These are phyloP conservation scores for Penicillium concentricum DNA, from an alignment of 2,329 filamentous ascomycete genomes.

Conservation along the genomic window DNA sequence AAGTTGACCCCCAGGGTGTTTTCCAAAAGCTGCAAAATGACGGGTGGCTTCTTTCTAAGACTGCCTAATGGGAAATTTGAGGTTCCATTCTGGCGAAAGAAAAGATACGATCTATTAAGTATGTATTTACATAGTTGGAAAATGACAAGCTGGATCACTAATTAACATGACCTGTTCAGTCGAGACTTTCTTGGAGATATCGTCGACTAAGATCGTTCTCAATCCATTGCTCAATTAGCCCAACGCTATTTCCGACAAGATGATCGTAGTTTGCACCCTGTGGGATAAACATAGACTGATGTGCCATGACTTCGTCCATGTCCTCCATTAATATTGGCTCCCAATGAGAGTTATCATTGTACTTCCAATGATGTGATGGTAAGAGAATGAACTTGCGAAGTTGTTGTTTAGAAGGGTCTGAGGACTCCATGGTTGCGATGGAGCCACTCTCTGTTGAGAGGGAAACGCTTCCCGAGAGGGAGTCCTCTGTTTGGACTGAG, in stretches of 20 bases:
- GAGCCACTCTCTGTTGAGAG: constrained; percentile 12
- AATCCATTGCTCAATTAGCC: constrained; percentile 68
- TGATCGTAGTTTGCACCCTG: constrained; percentile 68
- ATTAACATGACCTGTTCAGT: background rate
- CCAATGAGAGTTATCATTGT: constrained; percentile 69
- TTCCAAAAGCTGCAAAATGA: background rate
- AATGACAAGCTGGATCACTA: background rate
- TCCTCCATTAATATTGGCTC: constrained; percentile 75
- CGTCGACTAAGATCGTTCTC: constrained; percentile 20
- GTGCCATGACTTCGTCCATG: constrained; percentile 81
- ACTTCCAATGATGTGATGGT: constrained; percentile 57
- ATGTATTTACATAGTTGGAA: background rate
- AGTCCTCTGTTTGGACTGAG: background rate
- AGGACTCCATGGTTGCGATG: constrained; percentile 8
- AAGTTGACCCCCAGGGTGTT: background rate
- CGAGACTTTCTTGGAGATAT: constrained; percentile 16
- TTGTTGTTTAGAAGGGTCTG: constrained; percentile 42
- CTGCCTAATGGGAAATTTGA: background rate
- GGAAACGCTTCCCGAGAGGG: constrained; percentile 3
- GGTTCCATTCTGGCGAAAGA: background rate
- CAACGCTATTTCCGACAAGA: constrained; percentile 73
- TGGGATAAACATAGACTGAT: constrained; percentile 76
- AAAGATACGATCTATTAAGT: background rate
- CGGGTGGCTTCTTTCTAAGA: background rate
- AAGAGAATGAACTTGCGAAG: constrained; percentile 78